Percentiles rank a stretch among this genome's conserved stretches.
phyloP scores from a whole-genome alignment of 306 rosid genomes.

The Quercus glauca region DNA sequence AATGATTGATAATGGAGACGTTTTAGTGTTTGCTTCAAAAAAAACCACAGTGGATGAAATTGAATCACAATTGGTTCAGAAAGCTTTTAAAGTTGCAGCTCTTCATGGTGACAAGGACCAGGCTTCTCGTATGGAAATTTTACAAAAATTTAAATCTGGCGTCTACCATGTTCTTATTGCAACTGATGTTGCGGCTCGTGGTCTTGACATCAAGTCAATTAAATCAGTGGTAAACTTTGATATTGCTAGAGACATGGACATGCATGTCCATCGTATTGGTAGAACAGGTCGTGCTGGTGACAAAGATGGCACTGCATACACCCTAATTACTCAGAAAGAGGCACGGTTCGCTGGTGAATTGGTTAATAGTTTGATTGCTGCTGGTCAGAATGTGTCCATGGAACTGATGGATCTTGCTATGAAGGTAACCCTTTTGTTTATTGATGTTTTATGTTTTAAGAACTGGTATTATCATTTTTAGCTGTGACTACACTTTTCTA shows the following conservation, averaged over 20 bases:
- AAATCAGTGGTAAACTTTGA: conserved; percentile 97
- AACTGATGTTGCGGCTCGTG: conserved; percentile 99
- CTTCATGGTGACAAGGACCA: conserved; percentile 98
- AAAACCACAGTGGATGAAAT: conserved; percentile 94
- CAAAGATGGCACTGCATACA: conserved; percentile 94
- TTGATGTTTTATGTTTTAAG: conserved; percentile 12
- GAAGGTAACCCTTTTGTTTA: conserved; percentile 57
- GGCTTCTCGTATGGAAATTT: conserved; percentile 88
- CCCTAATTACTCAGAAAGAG: conserved; percentile 87
- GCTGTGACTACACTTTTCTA: not conserved
- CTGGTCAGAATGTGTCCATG: conserved; percentile 82
- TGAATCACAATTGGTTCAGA: conserved; percentile 66
- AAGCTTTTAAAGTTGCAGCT: conserved; percentile 80
- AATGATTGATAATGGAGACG: conserved; percentile 92
- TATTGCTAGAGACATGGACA: conserved; percentile 97
- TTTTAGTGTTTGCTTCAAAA: conserved; percentile 88
- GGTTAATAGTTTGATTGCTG: conserved; percentile 90
- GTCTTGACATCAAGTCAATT: conserved; percentile 95
- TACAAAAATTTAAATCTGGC: conserved; percentile 93
- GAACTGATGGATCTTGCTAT: conserved; percentile 98
- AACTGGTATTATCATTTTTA: not conserved
- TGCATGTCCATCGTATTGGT: conserved; percentile 99
- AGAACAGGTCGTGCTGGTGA: conserved; percentile 99
- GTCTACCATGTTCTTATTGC: conserved; percentile 85
- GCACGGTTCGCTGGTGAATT: conserved; percentile 96